Conservation (phyloP, 2,329 filamentous ascomycete genomes). For the Talaromyces sp. region DNA sequence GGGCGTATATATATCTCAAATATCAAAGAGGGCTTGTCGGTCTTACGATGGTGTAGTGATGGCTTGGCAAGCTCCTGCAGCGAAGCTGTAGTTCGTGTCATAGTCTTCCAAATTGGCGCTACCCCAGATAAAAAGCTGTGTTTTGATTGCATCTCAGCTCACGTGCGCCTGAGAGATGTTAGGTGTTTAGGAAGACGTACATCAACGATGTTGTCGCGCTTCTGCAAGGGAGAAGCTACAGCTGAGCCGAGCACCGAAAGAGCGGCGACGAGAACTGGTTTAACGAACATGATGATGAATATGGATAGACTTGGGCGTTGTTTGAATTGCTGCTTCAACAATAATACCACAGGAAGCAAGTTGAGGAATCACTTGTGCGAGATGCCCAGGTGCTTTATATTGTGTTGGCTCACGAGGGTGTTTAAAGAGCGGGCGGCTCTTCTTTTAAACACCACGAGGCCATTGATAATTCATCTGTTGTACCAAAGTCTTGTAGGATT, state of each 20-base stretch:
- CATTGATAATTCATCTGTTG: not conserved
- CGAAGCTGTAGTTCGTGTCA: slow-evolving; percentile 4
- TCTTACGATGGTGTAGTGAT: slow-evolving; percentile 8
- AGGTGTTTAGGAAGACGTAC: not conserved
- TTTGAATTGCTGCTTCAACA: not conserved
- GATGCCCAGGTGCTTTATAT: no score
- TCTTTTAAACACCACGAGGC: not conserved
- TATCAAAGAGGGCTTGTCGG: no score
- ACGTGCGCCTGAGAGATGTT: no score
- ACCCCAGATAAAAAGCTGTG: slow-evolving; percentile 9
- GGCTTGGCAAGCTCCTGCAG: slow-evolving; percentile 3
- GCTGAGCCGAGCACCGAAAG: not conserved
- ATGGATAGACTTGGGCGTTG: not conserved
- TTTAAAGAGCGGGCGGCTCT: not conserved
- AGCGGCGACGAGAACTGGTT: not conserved
- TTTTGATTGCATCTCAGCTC: not conserved
- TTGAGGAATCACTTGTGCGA: no score
- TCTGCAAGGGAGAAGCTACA: not conserved
- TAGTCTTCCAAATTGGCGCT: slow-evolving; percentile 1
- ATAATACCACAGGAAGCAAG: no score
- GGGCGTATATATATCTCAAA: not conserved
- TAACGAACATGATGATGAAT: not conserved
- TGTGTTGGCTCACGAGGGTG: not conserved
- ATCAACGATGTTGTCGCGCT: slow-evolving; percentile 5
- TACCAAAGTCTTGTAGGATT: not conserved